These are phyloP conservation scores for Lachancea fermentati DNA, from an alignment of 805 yeast species.

Conservation along the genomic window DNA sequence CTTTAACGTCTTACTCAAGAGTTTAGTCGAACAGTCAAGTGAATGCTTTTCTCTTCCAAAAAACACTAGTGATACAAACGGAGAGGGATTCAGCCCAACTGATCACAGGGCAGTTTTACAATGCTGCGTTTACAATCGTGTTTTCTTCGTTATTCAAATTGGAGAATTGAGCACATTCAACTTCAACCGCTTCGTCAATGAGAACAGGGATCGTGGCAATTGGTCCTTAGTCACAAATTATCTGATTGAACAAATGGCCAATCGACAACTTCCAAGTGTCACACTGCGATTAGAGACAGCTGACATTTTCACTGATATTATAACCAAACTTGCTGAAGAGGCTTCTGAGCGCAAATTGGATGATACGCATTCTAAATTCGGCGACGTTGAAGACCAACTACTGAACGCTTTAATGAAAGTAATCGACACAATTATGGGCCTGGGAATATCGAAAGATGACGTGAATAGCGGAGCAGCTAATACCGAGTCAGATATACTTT, in stretches of 20 bases:
- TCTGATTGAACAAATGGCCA: slow-evolving; percentile 41
- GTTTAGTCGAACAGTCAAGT: slow-evolving; percentile 42
- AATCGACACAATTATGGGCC: slow-evolving; percentile 37
- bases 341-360: slow-evolving; percentile 14
- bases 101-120: slow-evolving; percentile 17
- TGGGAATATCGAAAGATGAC: slow-evolving; percentile 23
- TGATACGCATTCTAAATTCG: neutral
- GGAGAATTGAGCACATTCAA: slow-evolving; percentile 49
- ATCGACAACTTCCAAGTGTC: slow-evolving; percentile 37
- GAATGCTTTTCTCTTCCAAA: slow-evolving; percentile 9
- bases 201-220: slow-evolving; percentile 32
- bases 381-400: slow-evolving; percentile 9
- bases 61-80: slow-evolving; percentile 5
- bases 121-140: slow-evolving; percentile 48
- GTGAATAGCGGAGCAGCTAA: slow-evolving; percentile 37
- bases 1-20: slow-evolving; percentile 41
- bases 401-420: slow-evolving; percentile 39
- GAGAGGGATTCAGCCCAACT: slow-evolving; percentile 20
- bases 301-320: slow-evolving; percentile 46
- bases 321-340: slow-evolving; percentile 32
- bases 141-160: slow-evolving; percentile 49
- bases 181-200: slow-evolving; percentile 41
- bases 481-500: slow-evolving; percentile 63
- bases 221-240: slow-evolving; percentile 47
- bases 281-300: slow-evolving; percentile 45